Conservation (phyloP, 2,329 filamentous ascomycete genomes). For the Fusarium pseudocircinatum region DNA sequence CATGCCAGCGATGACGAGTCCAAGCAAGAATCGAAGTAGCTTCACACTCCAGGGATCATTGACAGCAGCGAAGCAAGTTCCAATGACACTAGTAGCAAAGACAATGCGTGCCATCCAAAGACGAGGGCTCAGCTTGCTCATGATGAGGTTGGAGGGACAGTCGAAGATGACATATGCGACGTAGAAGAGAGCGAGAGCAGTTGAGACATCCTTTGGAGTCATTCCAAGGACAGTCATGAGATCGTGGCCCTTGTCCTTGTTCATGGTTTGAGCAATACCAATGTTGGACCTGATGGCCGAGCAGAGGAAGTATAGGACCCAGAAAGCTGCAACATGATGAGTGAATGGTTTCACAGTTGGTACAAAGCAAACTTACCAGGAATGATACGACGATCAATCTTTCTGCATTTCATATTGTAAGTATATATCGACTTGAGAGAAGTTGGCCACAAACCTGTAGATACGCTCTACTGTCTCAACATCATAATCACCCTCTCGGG, state of each 20-base stretch:
- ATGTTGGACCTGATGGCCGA: constrained; percentile 93
- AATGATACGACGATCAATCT: constrained; percentile 68
- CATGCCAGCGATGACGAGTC: constrained; percentile 90
- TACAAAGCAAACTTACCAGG: constrained; percentile 54
- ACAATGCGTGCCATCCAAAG: constrained; percentile 95
- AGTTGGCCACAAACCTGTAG: constrained; percentile 50
- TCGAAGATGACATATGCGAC: constrained; percentile 93
- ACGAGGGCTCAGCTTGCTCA: constrained; percentile 85
- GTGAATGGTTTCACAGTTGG: neutral
- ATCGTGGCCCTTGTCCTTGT: constrained; percentile 74
- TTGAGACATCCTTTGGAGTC: constrained; percentile 80
- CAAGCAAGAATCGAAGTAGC: constrained; percentile 85
- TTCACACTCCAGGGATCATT: constrained; percentile 86
- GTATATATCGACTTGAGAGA: neutral
- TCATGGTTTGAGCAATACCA: constrained; percentile 95
- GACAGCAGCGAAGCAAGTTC: constrained; percentile 84
- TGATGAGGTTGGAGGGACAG: constrained; percentile 86
- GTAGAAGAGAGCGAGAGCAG: constrained; percentile 87
- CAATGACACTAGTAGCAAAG: constrained; percentile 85
- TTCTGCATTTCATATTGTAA: constrained; percentile 43
- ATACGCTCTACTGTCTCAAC: constrained; percentile 63
- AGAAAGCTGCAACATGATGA: constrained; percentile 69
- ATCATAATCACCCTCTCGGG: constrained; percentile 55
- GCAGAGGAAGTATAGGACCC: constrained; percentile 90
- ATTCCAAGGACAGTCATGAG: constrained; percentile 77